Base-by-base conservation (phyloP, 495 filamentous ascomycete genomes). In the Aspergillus carlsbadensis region DNA sequence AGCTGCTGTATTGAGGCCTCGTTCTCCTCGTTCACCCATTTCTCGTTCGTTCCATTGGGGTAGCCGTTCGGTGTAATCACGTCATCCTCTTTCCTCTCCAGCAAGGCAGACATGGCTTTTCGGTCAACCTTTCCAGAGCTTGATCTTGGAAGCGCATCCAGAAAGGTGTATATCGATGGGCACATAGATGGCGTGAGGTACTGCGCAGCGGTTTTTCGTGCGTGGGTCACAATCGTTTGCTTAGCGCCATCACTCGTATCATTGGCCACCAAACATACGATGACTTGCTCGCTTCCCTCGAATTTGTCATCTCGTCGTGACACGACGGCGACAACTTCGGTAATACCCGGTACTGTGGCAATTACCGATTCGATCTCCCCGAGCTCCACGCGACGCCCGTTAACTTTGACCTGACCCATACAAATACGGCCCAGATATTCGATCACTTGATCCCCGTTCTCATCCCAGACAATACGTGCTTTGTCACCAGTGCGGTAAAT, bases 361-460 rank as follows among this genome's bases (percentile, higher is more conserved):
- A 68, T 54, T 1, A 64, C 61, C 0, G 58, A 61, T 54, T 96
- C 91, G 44, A 96, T 93, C 52, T 96, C 92, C 53, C 87, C 87
- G 18, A 96, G 84, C 69, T 96, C 91, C 57, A 96, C 89, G 21
- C 91, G 81, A 68, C 96, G 94, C 3, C 91, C 92, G 36, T 90
- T 87, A 55, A 96, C 89, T 70, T 96, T 96, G 70, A 95, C 86
- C 63, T 96, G 92, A 56, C 89, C 82, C 61, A 95, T 90, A 3
- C 84, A 87, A 6, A 77, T 73, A 42, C 92, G 82, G 13, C 91
- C 91, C 18, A 84, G 78, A 53, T 89, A 92, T 21, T 71, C 65
- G 21, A 81, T 60, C 0, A 67, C 49, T 29, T 69, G 51, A 64
- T 65, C 39, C 69, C 78, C 78, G 36, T 56, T 57, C 40, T 65